Conservation (phyloP, 2,329 filamentous ascomycete species). For the Colletotrichum incanum region DNA sequence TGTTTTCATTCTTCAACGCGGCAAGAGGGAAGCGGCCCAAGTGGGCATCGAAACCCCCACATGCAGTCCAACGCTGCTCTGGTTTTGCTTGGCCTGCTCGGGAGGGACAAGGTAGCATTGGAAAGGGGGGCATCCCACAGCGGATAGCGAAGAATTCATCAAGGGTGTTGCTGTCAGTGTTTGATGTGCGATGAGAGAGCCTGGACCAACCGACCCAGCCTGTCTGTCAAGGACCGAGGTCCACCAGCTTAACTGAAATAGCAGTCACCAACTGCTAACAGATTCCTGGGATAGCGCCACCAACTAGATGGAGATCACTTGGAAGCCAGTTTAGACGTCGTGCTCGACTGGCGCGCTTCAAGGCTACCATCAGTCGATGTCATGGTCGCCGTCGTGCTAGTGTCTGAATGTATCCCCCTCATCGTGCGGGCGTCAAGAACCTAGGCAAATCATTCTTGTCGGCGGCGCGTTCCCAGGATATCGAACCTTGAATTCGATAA, state of each 20-base stretch:
- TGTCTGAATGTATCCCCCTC: neutral
- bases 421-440: neutral
- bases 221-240: conserved; percentile 7
- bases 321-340: conserved; percentile 10
- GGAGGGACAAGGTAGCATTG: conserved; percentile 17
- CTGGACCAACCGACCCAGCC: conserved; percentile 16
- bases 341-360: conserved; percentile 5
- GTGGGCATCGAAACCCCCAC: conserved; percentile 24
- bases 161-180: conserved; percentile 37
- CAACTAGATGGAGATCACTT: conserved; percentile 6
- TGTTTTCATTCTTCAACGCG: conserved; percentile 13
- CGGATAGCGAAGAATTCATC: conserved; percentile 29
- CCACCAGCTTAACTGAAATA: conserved; percentile 18
- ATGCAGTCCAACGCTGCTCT: conserved; percentile 31
- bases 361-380: neutral
- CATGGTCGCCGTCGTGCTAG: neutral
- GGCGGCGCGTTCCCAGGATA: neutral
- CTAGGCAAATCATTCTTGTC: neutral
- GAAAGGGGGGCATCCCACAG: conserved; percentile 1
- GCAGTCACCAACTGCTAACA: conserved; percentile 24
- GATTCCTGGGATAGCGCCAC: conserved; percentile 1
- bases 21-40: conserved; percentile 20
- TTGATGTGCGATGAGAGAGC: conserved; percentile 32
- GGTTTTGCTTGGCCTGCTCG: conserved; percentile 6
- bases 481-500: neutral